These are phyloP conservation scores for Stephanodiscus minutulus DNA, from an alignment of 108 stramenopile species.

Conservation along the genomic window DNA sequence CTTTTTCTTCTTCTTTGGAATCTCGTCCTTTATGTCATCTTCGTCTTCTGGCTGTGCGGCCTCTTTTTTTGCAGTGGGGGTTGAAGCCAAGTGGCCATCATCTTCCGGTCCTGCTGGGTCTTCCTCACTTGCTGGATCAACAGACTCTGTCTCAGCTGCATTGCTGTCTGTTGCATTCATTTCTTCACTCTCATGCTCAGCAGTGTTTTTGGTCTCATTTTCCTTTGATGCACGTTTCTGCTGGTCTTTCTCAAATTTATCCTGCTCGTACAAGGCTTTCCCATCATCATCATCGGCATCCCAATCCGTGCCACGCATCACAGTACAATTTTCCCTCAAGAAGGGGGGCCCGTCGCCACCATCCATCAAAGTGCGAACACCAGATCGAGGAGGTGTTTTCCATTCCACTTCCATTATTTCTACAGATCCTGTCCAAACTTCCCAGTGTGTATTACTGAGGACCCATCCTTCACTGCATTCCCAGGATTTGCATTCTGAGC, in stretches of 20 bases:
- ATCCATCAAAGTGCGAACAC: conserved; percentile 79
- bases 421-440: conserved; percentile 71
- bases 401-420: conserved; percentile 68
- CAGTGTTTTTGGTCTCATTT: conserved; percentile 17
- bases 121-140: conserved; percentile 41
- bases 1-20: conserved; percentile 56
- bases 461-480: conserved; percentile 75
- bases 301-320: conserved; percentile 83
- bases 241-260: conserved; percentile 63
- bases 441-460: conserved; percentile 64
- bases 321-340: conserved; percentile 70
- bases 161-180: conserved; percentile 18
- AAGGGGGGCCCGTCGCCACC: conserved; percentile 89
- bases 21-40: background rate
- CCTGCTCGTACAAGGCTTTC: conserved; percentile 70
- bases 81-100: background rate
- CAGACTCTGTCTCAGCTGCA: conserved; percentile 17
- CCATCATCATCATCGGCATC: conserved; percentile 67
- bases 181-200: conserved; percentile 6
- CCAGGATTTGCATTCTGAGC: conserved; percentile 43
- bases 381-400: conserved; percentile 66
- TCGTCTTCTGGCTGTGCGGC: conserved; percentile 5
- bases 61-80: conserved; percentile 5
- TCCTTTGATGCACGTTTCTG: conserved; percentile 40
- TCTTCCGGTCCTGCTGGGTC: conserved; percentile 26